Percentiles rank a stretch among this genome's conserved stretches.
phyloP scores from a whole-genome alignment of 192 early-diverging fungal genomes.

The Mortierella alpina region DNA sequence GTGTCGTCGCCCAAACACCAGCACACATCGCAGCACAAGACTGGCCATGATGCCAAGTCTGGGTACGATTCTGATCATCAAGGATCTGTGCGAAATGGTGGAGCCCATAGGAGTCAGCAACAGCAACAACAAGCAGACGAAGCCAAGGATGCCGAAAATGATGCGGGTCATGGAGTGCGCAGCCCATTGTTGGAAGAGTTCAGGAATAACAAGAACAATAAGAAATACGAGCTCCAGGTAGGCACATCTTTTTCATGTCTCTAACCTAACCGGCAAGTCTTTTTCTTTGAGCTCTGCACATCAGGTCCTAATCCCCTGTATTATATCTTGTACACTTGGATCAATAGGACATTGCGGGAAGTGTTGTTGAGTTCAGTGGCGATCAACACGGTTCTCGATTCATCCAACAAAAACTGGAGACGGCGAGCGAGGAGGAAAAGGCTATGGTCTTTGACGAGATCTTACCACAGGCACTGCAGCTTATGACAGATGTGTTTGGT shows the following conservation, averaged over 20 bases:
- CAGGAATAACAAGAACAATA: conserved; percentile 88
- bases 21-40: conserved; percentile 9
- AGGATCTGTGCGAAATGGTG: not conserved
- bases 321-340: too few relatives aligned
- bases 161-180: conserved; percentile 74
- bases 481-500: conserved; percentile 99
- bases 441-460: conserved; percentile 99
- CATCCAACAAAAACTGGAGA: conserved; percentile 99
- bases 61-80: conserved; percentile 13
- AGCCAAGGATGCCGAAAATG: conserved; percentile 31
- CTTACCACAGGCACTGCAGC: conserved; percentile 85
- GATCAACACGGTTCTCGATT: conserved; percentile 99
- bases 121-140: conserved; percentile 10
- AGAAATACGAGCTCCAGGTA: conserved; percentile 92
- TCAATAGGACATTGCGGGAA: conserved; percentile 86
- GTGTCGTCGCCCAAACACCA: conserved; percentile 28
- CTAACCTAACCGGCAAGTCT: not conserved
- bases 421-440: conserved; percentile 92
- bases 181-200: conserved; percentile 93
- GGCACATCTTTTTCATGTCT: not conserved
- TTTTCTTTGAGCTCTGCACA: not conserved
- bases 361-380: conserved; percentile 97
- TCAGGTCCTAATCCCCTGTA: not conserved
- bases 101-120: conserved; percentile 1
- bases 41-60: conserved; percentile 15